A percentile compares a stretch with the other conserved stretches of the same genome.
phyloP scores from a whole-genome alignment of 148 eudicot genomes.

The Polygonum aviculare region DNA sequence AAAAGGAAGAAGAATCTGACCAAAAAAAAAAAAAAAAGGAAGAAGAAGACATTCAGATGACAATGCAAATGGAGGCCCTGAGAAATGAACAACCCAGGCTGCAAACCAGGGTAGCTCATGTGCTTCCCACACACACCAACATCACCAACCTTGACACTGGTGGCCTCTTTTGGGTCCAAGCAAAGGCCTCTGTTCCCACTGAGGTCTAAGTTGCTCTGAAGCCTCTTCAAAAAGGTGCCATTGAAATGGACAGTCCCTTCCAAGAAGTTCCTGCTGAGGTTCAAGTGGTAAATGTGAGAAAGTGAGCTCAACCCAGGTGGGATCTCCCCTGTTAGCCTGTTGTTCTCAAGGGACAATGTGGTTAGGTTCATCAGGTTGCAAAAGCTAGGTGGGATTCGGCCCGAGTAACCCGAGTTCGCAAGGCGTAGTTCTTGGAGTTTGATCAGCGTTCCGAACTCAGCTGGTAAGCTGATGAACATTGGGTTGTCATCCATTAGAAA shows the following conservation, averaged over 20 bases:
- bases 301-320: conserved; percentile 43
- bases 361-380: conserved; percentile 39
- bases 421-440: conserved; percentile 69
- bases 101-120: conserved; percentile 18
- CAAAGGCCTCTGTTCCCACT: conserved; percentile 66
- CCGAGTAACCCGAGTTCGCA: conserved; percentile 54
- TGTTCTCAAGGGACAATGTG: conserved; percentile 64
- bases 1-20: not conserved
- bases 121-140: conserved; percentile 34
- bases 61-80: conserved; percentile 25
- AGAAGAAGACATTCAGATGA: conserved; percentile 14
- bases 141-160: conserved; percentile 27
- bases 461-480: conserved; percentile 43
- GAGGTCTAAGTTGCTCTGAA: conserved; percentile 60
- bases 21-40: too few species aligned
- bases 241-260: conserved; percentile 62
- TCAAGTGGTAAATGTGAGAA: conserved; percentile 59
- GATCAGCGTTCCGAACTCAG: conserved; percentile 33
- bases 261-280: conserved; percentile 59
- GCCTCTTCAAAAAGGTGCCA: conserved; percentile 49
- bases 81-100: conserved; percentile 25
- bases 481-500: conserved; percentile 72
- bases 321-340: conserved; percentile 54
- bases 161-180: conserved; percentile 36
- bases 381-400: conserved; percentile 35